Percentiles rank a stretch among this genome's conserved stretches.
These are phyloP conservation scores for Crassisporium funariophilum DNA, from an alignment of 768 basidiomycete genomes.

Conservation along the genomic window DNA sequence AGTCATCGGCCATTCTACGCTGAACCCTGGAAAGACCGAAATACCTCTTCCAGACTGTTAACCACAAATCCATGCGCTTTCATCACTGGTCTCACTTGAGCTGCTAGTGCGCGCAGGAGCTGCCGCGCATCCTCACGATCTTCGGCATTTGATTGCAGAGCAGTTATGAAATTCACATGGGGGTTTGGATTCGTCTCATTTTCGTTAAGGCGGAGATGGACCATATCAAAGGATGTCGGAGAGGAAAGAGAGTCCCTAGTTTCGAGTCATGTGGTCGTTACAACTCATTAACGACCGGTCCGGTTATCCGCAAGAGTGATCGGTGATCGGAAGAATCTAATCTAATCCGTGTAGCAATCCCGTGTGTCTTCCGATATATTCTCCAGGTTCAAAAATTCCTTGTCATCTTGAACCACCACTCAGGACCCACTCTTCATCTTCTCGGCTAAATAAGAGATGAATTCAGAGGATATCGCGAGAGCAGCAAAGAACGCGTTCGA, in stretches of 20 bases:
- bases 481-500: conserved; percentile 85
- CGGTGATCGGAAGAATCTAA: conserved; percentile 10
- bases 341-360: conserved; percentile 21
- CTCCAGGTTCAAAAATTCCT: not conserved
- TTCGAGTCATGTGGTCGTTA: not conserved
- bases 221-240: conserved; percentile 63
- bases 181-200: conserved; percentile 73
- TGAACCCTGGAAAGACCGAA: conserved; percentile 1
- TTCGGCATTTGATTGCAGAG: conserved; percentile 46
- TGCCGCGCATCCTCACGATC: conserved; percentile 68
- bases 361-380: conserved; percentile 18
- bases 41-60: conserved; percentile 83
- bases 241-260: too few relatives aligned
- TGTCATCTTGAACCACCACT: not conserved
- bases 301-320: not conserved
- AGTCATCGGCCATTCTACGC: not conserved
- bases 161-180: conserved; percentile 73
- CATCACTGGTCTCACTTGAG: conserved; percentile 85
- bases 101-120: conserved; percentile 75
- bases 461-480: conserved; percentile 62
- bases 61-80: conserved; percentile 73
- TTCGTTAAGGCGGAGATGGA: conserved; percentile 73
- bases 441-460: conserved; percentile 23
- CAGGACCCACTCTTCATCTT: conserved; percentile 5
- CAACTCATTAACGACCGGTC: not conserved